phyloP scores from a whole-genome alignment of 441 rosid species.

The Jatropha multifida region DNA sequence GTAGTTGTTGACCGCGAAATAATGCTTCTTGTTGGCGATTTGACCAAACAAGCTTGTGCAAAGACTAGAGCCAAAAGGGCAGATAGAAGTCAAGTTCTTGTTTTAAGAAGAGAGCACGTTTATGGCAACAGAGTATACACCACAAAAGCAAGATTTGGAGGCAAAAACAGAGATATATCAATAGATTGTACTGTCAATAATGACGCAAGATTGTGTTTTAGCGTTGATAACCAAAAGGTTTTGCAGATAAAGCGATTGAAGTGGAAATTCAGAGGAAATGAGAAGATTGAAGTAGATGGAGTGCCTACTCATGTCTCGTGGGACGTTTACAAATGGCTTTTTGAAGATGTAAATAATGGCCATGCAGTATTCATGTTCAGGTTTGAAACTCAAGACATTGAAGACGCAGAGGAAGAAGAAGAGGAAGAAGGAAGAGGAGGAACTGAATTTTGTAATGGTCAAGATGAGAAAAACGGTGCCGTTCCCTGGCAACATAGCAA shows the following conservation, averaged over 20 bases:
- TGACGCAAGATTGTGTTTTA: conserved; percentile 59
- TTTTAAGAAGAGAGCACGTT: conserved; percentile 76
- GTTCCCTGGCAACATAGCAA: conserved; percentile 36
- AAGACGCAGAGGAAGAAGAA: conserved; percentile 29
- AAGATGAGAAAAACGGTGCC: conserved; percentile 32
- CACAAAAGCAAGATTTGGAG: conserved; percentile 68
- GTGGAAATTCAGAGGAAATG: conserved; percentile 94
- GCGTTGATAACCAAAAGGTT: conserved; percentile 55
- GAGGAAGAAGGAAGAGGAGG: conserved; percentile 4
- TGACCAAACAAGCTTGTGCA: conserved; percentile 49
- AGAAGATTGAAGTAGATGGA: conserved; percentile 72
- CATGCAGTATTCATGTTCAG: conserved; percentile 83
- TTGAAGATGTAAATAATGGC: conserved; percentile 36
- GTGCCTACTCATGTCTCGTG: conserved; percentile 75
- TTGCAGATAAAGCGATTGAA: conserved; percentile 66
- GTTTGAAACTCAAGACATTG: conserved; percentile 47
- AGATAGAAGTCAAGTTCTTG: conserved; percentile 43
- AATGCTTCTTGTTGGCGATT: conserved; percentile 70
- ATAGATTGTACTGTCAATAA: conserved; percentile 61
- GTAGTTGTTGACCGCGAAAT: conserved; percentile 66
- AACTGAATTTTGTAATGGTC: neutral
- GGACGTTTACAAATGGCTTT: conserved; percentile 95
- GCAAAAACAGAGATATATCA: conserved; percentile 57
- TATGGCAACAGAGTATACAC: conserved; percentile 61
- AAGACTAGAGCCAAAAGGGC: conserved; percentile 45